Percentiles rank a stretch among this genome's conserved stretches.
Evolutionary conservation across 1,284 basidiomycete genomes (phyloP).

Genomic region (Porphyrellus sp.): DNA sequence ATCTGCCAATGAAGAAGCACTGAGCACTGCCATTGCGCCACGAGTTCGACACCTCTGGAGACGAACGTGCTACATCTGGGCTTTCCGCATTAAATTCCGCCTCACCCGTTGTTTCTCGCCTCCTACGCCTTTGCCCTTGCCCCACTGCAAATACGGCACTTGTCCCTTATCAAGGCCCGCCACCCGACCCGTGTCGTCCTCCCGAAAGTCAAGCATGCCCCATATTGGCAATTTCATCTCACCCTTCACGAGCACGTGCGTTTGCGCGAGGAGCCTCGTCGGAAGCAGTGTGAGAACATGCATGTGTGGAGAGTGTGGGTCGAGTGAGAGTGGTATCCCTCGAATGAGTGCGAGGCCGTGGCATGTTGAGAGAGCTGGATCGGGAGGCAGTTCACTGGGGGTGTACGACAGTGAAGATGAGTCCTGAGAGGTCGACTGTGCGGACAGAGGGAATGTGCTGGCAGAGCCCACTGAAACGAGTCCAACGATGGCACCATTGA

Average conservation of each 20-base stretch:
- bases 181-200: conserved; percentile 41
- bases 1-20: too few relatives aligned
- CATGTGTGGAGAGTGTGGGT: conserved; percentile 37
- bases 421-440: background rate
- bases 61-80: conserved; percentile 60
- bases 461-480: conserved; percentile 43
- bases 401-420: conserved; percentile 48
- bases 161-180: conserved; percentile 56
- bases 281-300: conserved; percentile 79
- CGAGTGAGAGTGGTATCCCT: conserved; percentile 30
- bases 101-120: conserved; percentile 71
- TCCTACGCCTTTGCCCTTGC: conserved; percentile 62
- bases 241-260: conserved; percentile 71
- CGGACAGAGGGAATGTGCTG: background rate
- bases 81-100: conserved; percentile 85
- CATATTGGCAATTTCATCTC: conserved; percentile 85
- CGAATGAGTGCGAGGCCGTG: conserved; percentile 75
- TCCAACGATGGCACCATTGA: conserved; percentile 82
- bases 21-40: too few relatives aligned
- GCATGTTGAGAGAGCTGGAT: conserved; percentile 56
- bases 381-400: conserved; percentile 51
- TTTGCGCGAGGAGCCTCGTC: conserved; percentile 38
- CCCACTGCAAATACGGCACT: conserved; percentile 84
- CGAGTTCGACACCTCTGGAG: too few relatives aligned
- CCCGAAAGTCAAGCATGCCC: conserved; percentile 79